A percentile compares a stretch with the other conserved stretches of the same genome.
phyloP scores from a whole-genome alignment of 345 rosid genomes.

The Aquilaria sinensis region DNA sequence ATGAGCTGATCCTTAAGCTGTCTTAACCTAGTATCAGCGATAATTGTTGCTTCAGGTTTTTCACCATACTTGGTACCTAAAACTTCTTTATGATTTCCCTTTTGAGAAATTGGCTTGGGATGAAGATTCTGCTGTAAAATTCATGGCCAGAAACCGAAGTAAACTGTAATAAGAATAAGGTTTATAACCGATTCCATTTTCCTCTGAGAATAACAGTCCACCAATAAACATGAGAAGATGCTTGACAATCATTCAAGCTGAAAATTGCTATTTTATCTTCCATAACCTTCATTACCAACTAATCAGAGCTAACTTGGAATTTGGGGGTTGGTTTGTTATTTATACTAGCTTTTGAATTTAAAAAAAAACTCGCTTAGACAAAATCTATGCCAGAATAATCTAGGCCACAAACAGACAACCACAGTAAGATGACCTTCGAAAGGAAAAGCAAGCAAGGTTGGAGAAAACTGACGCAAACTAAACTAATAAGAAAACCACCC shows the following conservation, averaged over 20 bases:
- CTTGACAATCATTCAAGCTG: background rate
- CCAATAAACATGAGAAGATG: background rate
- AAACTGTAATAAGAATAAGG: background rate
- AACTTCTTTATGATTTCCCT: slow-evolving; percentile 26
- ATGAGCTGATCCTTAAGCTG: slow-evolving; percentile 92
- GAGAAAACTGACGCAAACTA: too few relatives aligned
- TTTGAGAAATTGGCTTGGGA: slow-evolving; percentile 18
- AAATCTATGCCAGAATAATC: too few relatives aligned
- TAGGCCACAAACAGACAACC: too few relatives aligned
- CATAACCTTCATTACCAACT: too few relatives aligned
- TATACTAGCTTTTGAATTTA: too few relatives aligned
- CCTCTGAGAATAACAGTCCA: background rate
- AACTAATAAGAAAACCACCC: too few relatives aligned
- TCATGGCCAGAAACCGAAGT: slow-evolving; percentile 8
- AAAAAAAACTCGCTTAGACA: too few relatives aligned
- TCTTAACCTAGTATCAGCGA: slow-evolving; percentile 59
- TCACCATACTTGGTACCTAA: slow-evolving; percentile 24
- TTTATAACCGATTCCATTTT: background rate
- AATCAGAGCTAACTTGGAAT: too few relatives aligned
- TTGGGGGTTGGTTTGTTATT: too few relatives aligned
- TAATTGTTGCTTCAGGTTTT: slow-evolving; percentile 24
- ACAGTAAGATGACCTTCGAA: too few relatives aligned
- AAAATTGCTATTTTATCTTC: too few relatives aligned
- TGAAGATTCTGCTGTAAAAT: slow-evolving; percentile 27
- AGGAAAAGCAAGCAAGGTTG: too few relatives aligned